Base-by-base conservation (phyloP, 306 rosid species). In the Spatholobus suberectus region DNA sequence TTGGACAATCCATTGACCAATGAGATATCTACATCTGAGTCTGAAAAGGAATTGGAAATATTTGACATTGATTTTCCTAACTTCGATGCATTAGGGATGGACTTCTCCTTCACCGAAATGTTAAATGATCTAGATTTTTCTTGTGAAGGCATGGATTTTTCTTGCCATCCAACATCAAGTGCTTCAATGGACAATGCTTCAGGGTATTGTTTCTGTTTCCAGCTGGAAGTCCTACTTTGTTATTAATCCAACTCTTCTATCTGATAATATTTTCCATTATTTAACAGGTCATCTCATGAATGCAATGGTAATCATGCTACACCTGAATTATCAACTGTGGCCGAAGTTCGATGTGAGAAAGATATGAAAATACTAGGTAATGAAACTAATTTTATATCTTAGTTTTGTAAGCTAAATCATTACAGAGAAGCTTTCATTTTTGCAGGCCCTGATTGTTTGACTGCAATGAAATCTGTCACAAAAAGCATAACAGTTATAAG, bases 71-170 rank as follows among this genome's bases (percentile, higher is more conserved):
- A 92, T 47, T 75, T 94, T 79, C 88, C 91, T 9, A 91, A 87
- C 81, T 85, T 94, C 0, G 97, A 94, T 54, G 90, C 78, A 49
- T 81, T 93, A 23, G 97, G 92, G 70, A 83, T 52, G 23, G 98
- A 94, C 76, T 94, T 92, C 80, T 91, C 91, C 69, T 92, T 94
- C 68, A 84, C 83, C 17, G 97, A 94, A 26, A 84, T 94, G 92
- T 87, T 94, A 52, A 86, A 84, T 43, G 95, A 91, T 46, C 82
- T 92, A 20, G 97, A 94, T 68, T 65, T 91, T 73, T 87, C 85
- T 46, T 82, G 85, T 78, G 92, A 83, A 82, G 94, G 81, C 76
- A 75, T 85, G 80, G 90, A 86, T 38, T 88, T 84, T 85, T 29
- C 90, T 80, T 87, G 90, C 83, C 73, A 82, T 44, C 90, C 91